Evolutionary conservation across 83 land plant species (phyloP), one percentile per base, ranked within the genome.

Genomic region (Thuja plicata): DNA sequence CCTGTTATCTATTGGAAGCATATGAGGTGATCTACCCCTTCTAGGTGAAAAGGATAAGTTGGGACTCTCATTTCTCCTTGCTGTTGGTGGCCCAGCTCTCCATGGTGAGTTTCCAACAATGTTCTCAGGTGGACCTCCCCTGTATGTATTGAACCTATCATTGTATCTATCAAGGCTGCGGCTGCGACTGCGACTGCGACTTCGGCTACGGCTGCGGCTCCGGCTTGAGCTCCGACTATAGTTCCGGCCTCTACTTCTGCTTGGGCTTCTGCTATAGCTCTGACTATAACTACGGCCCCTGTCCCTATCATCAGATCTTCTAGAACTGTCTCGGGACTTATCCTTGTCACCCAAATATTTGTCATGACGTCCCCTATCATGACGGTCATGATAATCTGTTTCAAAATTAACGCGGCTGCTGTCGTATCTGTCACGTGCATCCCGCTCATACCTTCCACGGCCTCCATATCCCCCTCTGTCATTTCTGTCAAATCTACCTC

Each of bases 201-300:
- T 90, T 13, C 89, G 15, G 50, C 94, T 87, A n/a, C 90, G 13
- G 81, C 92, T 94, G 0, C 88, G 38, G 79, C 91, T 89, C 1
- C 93, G 50, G 85, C 94, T 92, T 27, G 94, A 66, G 55, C 89
- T 87, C 37, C 89, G 88, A 71, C 92, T 92, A 89, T 94, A 86
- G 35, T 87, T 91, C 4, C 96, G 82, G 52, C 73, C 95, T 74
- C 93, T 90, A 43, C 92, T 92, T 41, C 94, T 95, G 43, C 96
- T 95, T 32, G 80, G 89, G 82, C 94, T 94, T 30, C 88, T 85
- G 89, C 93, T 93, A 54, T 94, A 87, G 46, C 91, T 94, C 48
- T 93, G 83, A 17, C 88, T 89, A n/a, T 95, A 88, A 71, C 81
- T 87, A 10, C 88, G 87, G 30, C 41, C 16, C 7, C 85, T 89